Percentiles rank a stretch among this genome's conserved stretches.
Conservation (phyloP, 2,329 filamentous ascomycete species). For the Penicillium sp. region DNA sequence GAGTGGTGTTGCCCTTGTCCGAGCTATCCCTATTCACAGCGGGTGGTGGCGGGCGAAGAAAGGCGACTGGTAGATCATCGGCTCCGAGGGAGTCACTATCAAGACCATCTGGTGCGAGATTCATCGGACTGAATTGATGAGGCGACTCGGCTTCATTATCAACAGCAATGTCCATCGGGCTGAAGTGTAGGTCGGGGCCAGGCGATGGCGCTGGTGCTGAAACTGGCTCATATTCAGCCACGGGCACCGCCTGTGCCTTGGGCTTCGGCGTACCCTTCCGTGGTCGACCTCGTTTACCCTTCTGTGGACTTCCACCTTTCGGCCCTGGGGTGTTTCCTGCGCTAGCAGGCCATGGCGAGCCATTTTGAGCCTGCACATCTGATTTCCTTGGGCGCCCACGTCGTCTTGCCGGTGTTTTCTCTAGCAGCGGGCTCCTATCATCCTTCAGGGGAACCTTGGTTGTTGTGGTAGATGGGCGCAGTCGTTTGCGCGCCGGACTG, state of each 20-base stretch:
- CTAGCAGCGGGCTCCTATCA: conserved; percentile 25
- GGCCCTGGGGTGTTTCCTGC: conserved; percentile 27
- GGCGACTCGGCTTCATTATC: conserved; percentile 23
- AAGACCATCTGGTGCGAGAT: conserved; percentile 12
- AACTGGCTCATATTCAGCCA: conserved; percentile 17
- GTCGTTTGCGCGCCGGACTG: conserved; percentile 30
- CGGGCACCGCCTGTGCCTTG: conserved; percentile 10
- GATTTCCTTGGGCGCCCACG: conserved; percentile 44
- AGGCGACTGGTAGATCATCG: conserved; percentile 21
- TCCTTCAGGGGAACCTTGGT: conserved; percentile 42
- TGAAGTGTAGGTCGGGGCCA: conserved; percentile 4
- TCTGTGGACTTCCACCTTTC: conserved; percentile 25
- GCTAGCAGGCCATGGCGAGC: conserved; percentile 32
- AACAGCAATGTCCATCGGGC: conserved; percentile 26
- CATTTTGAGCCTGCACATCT: conserved; percentile 27
- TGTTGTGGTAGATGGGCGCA: conserved; percentile 32
- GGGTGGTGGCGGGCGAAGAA: conserved; percentile 20
- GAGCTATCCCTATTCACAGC: conserved; percentile 1
- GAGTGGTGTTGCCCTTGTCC: conserved; percentile 14
- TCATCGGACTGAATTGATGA: conserved; percentile 15
- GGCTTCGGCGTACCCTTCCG: conserved; percentile 31
- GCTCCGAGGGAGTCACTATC: conserved; percentile 22
- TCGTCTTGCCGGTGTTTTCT: conserved; percentile 38
- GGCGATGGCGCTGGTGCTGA: conserved; percentile 4
- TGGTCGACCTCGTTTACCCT: conserved; percentile 36